Evolutionary conservation across 331 rosid genomes (phyloP), one percentile per base, ranked within the genome.

Genomic region (Quercus lobata): DNA sequence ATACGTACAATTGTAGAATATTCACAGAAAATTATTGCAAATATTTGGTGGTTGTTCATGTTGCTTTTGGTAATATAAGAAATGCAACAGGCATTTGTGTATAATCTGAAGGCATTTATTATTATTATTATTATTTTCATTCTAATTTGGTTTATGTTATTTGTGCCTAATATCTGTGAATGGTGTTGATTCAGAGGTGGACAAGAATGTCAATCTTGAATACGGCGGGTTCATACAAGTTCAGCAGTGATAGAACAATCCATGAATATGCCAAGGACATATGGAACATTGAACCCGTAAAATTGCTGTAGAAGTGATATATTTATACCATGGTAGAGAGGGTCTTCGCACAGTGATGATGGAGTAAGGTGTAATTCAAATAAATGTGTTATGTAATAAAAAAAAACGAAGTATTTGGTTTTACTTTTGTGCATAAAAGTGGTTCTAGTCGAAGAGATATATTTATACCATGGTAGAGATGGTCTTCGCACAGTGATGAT

Each of bases 191-290:
- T 79, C 97, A 96, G 99, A 86, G 58, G 84, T 96, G 99, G 99
- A 91, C 98, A 24, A 87, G 84, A 85, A 96, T 96, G 99, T 91
- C 99, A 63, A 96, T 96, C 78, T 79, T 93, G 90, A 96, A 96
- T 63, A 93, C 99, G 49, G 98, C 99, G 14, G 99, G 99, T 34
- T 96, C 99, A 7, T 72, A 71, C 92, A 96, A 96, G 97, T 96
- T 96, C 57, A 96, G 99, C 92, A 93, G 99, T 46, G 99, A 96
- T 90, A 88, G 99, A 74, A 96, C 99, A 34, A 96, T 96, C 78
- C 98, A 87, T 32, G 98, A 96, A 84, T 96, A 96, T 79, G 98
- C 99, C 1, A 80, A 86, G 32, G 96, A 93, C 73, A 96, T 96
- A 77, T 96, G 99, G 99, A 87, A 88, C 87, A 89, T 93, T 58